Evolutionary conservation across 495 filamentous ascomycete species (phyloP).

Genomic region (Trichocladium uniseriatum): DNA sequence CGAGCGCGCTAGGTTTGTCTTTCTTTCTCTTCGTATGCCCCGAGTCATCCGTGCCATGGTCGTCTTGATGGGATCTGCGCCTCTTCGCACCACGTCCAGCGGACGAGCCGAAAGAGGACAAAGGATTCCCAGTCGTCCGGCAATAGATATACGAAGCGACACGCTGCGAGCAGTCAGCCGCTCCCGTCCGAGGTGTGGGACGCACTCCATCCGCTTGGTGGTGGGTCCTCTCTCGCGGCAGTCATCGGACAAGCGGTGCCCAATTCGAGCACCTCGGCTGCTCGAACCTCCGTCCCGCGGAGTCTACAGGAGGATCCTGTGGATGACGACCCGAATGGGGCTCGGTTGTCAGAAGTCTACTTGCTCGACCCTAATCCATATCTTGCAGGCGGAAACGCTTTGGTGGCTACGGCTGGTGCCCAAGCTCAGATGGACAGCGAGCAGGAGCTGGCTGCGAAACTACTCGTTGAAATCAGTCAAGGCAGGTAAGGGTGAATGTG

Average conservation of each 20-base stretch:
- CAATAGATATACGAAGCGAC: neutral
- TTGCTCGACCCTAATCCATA: neutral
- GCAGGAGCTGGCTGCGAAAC: neutral
- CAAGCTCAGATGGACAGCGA: neutral
- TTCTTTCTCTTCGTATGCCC: neutral
- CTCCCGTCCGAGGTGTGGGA: neutral
- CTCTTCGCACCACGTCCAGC: too few relatives aligned
- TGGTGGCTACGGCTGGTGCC: neutral
- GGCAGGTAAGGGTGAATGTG: neutral
- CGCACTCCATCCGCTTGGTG: neutral
- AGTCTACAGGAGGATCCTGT: neutral
- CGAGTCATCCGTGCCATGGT: neutral
- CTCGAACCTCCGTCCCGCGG: neutral
- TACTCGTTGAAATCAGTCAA: neutral
- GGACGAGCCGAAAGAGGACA: neutral
- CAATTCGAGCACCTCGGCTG: neutral
- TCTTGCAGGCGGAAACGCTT: neutral
- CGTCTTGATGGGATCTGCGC: neutral
- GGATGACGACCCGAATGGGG: neutral
- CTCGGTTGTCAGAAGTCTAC: neutral
- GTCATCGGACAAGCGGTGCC: neutral
- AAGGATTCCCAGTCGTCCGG: neutral
- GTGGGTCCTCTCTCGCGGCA: neutral
- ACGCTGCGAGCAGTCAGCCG: neutral
- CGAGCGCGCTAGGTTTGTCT: neutral